Conservation (phyloP, 2,329 filamentous ascomycete species). For the Penicillium italicum region DNA sequence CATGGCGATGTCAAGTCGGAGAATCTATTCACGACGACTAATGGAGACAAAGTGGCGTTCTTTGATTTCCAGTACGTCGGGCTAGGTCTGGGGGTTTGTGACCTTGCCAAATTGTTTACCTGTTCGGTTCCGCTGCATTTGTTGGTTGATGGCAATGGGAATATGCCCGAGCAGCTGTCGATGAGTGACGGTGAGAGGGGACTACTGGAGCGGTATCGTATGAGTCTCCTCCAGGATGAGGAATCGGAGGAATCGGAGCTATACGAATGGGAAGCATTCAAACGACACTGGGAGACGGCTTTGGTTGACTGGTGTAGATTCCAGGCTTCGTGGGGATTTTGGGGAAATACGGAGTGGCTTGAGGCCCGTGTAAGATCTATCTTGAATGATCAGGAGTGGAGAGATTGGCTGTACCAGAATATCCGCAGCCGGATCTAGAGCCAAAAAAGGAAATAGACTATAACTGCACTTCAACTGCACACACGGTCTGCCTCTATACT, state of each 20-base stretch:
- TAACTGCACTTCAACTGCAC: not conserved
- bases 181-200: slow-evolving; percentile 52
- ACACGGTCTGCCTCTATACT: too few relatives aligned
- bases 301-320: slow-evolving; percentile 65
- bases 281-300: slow-evolving; percentile 63
- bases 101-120: slow-evolving; percentile 64
- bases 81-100: slow-evolving; percentile 61
- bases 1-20: slow-evolving; percentile 69
- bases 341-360: slow-evolving; percentile 59
- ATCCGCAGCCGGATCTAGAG: not conserved
- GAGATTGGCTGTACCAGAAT: slow-evolving; percentile 41
- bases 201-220: slow-evolving; percentile 52
- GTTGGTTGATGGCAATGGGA: slow-evolving; percentile 39
- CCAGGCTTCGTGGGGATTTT: slow-evolving; percentile 60
- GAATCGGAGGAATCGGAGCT: slow-evolving; percentile 15
- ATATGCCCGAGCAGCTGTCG: slow-evolving; percentile 38
- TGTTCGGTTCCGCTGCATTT: slow-evolving; percentile 59
- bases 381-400: slow-evolving; percentile 46
- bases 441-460: not conserved
- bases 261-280: slow-evolving; percentile 56
- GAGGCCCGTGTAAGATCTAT: slow-evolving; percentile 54
- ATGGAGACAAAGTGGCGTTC: slow-evolving; percentile 55
- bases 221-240: slow-evolving; percentile 10
- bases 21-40: slow-evolving; percentile 58
- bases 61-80: slow-evolving; percentile 70